Conservation (phyloP, 257 asterid genomes). For the Pogostemon cablin region DNA sequence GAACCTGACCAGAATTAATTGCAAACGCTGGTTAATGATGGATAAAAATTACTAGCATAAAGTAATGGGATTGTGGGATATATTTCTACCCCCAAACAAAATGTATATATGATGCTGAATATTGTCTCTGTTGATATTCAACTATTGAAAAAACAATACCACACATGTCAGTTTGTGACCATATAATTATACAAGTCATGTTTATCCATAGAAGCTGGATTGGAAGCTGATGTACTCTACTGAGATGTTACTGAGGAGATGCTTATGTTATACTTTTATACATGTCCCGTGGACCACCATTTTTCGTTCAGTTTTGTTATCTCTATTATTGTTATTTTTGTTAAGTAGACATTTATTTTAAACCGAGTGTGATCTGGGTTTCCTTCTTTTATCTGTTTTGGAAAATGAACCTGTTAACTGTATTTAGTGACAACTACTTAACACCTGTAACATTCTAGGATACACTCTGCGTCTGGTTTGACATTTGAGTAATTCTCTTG, state of each 20-base stretch:
- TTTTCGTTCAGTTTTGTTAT: neutral
- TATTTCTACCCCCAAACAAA: neutral
- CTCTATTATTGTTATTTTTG: neutral
- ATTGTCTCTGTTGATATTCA: constrained; percentile 15
- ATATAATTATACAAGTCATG: neutral
- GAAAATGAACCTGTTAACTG: neutral
- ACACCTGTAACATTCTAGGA: neutral
- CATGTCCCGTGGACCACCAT: neutral
- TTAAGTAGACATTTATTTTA: neutral
- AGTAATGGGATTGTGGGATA: constrained; percentile 21
- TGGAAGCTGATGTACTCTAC: constrained; percentile 14
- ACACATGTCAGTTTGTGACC: neutral
- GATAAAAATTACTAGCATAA: constrained; percentile 11
- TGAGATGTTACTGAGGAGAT: neutral
- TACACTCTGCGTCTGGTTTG: neutral
- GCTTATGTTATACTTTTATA: neutral
- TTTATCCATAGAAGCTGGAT: constrained; percentile 18
- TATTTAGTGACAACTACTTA: constrained; percentile 8
- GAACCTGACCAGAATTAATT: constrained; percentile 17
- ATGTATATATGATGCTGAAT: neutral
- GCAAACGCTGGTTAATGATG: constrained; percentile 10
- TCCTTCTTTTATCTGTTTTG: no score
- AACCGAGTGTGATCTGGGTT: no score
- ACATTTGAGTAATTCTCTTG: neutral
- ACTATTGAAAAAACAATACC: neutral